These are phyloP conservation scores for Tolypocladium pustulatum DNA, from an alignment of 2,329 filamentous ascomycete genomes.

Conservation along the genomic window DNA sequence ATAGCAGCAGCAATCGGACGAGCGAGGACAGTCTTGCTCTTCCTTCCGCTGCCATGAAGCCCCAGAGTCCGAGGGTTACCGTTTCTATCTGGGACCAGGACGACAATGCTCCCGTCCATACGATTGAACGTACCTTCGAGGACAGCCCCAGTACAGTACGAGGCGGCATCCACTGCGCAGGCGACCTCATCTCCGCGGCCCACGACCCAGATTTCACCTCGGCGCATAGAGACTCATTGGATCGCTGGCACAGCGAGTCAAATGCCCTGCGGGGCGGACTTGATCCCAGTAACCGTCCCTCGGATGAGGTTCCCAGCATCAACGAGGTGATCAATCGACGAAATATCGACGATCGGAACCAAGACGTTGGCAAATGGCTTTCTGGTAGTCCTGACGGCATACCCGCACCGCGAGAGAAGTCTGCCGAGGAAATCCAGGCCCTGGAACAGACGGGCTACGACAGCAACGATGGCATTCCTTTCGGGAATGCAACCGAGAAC, in stretches of 20 bases:
- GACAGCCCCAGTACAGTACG: constrained; percentile 24
- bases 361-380: constrained; percentile 41
- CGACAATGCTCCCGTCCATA: constrained; percentile 22
- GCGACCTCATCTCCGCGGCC: constrained; percentile 24
- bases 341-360: constrained; percentile 34
- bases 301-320: constrained; percentile 32
- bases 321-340: constrained; percentile 36
- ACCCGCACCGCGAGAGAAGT: constrained; percentile 13
- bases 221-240: constrained; percentile 26
- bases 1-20: constrained; percentile 36
- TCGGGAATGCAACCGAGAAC: constrained; percentile 40
- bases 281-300: constrained; percentile 33
- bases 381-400: constrained; percentile 20
- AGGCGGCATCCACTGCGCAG: constrained; percentile 25
- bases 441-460: constrained; percentile 13
- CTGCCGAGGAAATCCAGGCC: constrained; percentile 12
- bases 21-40: constrained; percentile 37
- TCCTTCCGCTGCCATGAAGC: constrained; percentile 28
- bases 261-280: constrained; percentile 33
- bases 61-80: constrained; percentile 43
- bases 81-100: constrained; percentile 45
- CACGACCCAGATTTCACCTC: constrained; percentile 9
- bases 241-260: constrained; percentile 28
- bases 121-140: constrained; percentile 29
- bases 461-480: constrained; percentile 31